These are phyloP conservation scores for Capronia americana DNA, from an alignment of 2,329 filamentous ascomycete species.

Conservation along the genomic window DNA sequence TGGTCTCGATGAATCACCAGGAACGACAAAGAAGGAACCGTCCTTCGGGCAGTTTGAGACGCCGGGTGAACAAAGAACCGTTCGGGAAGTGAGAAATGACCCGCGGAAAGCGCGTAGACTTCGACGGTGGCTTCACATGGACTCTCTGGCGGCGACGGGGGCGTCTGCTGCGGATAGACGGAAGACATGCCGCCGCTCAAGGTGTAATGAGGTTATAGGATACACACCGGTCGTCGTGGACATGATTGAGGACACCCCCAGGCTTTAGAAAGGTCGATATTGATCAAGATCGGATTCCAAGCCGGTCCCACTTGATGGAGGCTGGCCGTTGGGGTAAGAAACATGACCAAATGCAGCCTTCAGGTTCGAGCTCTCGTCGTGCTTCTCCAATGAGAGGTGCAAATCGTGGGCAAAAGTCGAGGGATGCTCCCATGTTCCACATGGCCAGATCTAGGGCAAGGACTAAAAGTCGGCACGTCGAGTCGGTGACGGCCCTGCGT, in stretches of 20 bases:
- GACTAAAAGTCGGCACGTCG: not conserved
- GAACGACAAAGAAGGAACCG: conserved; percentile 45
- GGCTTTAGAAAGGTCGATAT: conserved; percentile 19
- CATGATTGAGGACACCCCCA: conserved; percentile 14
- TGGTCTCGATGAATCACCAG: conserved; percentile 41
- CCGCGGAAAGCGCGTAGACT: conserved; percentile 48
- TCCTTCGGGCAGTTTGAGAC: conserved; percentile 35
- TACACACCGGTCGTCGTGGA: conserved; percentile 7
- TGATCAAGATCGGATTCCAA: conserved; percentile 16
- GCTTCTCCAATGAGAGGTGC: conserved; percentile 17
- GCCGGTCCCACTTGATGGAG: conserved; percentile 28
- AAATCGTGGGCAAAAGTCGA: not conserved
- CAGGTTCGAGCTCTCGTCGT: not conserved
- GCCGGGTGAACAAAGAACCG: conserved; percentile 42
- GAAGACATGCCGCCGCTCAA: conserved; percentile 30
- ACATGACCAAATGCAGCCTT: conserved; percentile 14
- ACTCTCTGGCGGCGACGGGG: conserved; percentile 34
- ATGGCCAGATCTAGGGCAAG: conserved; percentile 9
- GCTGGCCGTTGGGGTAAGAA: conserved; percentile 19
- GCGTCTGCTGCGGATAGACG: conserved; percentile 28
- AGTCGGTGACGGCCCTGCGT: not conserved
- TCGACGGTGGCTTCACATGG: conserved; percentile 40
- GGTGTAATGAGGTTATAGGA: not conserved
- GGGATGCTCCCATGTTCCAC: conserved; percentile 8
- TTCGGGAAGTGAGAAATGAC: conserved; percentile 41